Base-by-base conservation (phyloP, 495 filamentous ascomycete species). In the Aspergillus sparsus region DNA sequence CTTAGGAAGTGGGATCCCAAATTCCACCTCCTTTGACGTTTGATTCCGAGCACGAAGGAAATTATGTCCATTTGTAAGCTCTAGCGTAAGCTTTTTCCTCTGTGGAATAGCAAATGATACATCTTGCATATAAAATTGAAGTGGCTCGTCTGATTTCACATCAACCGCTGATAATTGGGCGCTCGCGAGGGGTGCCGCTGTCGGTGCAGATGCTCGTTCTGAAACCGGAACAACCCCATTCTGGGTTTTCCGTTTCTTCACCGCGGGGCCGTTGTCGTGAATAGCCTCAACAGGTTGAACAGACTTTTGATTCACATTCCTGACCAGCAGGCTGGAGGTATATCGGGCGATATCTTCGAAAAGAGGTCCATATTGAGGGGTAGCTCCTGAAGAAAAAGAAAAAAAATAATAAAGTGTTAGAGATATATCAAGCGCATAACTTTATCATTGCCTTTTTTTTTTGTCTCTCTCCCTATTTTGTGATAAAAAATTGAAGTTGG, bases 41-140 rank as follows among this genome's bases (percentile, higher is more conserved):
- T 87, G 78, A 49, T 86, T 86, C 18, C 85, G 80, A 8, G 88
- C 90, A 55, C 88, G 87, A 44, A 97, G 69, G 53, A 85, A 87
- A 10, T 64, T 76, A 74, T 64, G 79, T 64, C 68, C 84, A 77
- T 73, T 71, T 15, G 71, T 72, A 27, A 98, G 78, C 73, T 90
- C 88, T 33, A 98, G 76, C 44, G 83, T 89, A 66, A 93, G 86
- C 78, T 98, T 98, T 78, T 97, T 98, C 61, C 94, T 82, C 75
- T 90, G 88, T 13, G 94, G 94, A n/a, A 89, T 82, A 4, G 85
- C 80, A 37, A 92, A 82, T 1, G 89, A 91, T 11, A 93, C 81
- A 60, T 93, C 88, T 60, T 85, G 82, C 46, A 91, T 80, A 58
- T 87, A 85, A 61, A 76, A 80, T 56, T 71, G 70, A 56, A 74